Percentiles rank a stretch among this genome's conserved stretches.
phyloP scores from a whole-genome alignment of 2,329 filamentous ascomycete genomes.

The Xylariales sp. region DNA sequence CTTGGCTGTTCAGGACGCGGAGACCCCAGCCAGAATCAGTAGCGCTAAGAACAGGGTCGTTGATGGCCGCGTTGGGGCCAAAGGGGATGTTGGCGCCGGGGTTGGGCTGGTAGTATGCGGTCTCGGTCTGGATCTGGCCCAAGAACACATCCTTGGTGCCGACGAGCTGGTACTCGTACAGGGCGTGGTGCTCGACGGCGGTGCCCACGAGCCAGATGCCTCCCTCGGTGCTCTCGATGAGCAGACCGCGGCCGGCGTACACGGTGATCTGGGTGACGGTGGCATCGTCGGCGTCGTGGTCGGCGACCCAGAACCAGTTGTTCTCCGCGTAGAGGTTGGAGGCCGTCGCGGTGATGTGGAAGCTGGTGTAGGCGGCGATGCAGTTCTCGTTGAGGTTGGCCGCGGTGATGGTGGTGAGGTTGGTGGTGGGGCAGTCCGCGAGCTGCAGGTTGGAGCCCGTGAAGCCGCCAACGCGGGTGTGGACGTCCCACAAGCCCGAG shows the following conservation, averaged over 20 bases:
- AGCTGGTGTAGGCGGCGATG: conserved; percentile 37
- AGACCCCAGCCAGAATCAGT: conserved; percentile 63
- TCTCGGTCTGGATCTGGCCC: conserved; percentile 65
- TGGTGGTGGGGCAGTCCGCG: conserved; percentile 51
- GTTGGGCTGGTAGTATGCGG: conserved; percentile 67
- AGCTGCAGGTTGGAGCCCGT: conserved; percentile 66
- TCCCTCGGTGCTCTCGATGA: conserved; percentile 39
- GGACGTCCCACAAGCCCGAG: conserved; percentile 68
- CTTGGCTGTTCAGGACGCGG: conserved; percentile 50
- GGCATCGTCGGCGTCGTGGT: conserved; percentile 48
- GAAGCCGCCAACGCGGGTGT: conserved; percentile 70
- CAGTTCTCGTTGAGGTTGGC: conserved; percentile 24
- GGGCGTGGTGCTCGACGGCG: conserved; percentile 58
- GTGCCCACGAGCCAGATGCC: conserved; percentile 62
- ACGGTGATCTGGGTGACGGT: conserved; percentile 40
- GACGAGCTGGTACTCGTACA: conserved; percentile 67
- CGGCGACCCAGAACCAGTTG: conserved; percentile 36
- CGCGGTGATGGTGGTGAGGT: conserved; percentile 20
- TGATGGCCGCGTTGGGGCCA: conserved; percentile 31
- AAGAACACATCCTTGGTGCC: conserved; percentile 58
- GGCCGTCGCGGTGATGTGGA: conserved; percentile 35
- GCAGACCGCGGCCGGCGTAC: conserved; percentile 44
- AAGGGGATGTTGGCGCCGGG: conserved; percentile 58
- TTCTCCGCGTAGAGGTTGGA: conserved; percentile 37
- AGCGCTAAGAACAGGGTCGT: conserved; percentile 38